Conservation (phyloP, 257 asterid species). For the Solanum chiquidenum region DNA sequence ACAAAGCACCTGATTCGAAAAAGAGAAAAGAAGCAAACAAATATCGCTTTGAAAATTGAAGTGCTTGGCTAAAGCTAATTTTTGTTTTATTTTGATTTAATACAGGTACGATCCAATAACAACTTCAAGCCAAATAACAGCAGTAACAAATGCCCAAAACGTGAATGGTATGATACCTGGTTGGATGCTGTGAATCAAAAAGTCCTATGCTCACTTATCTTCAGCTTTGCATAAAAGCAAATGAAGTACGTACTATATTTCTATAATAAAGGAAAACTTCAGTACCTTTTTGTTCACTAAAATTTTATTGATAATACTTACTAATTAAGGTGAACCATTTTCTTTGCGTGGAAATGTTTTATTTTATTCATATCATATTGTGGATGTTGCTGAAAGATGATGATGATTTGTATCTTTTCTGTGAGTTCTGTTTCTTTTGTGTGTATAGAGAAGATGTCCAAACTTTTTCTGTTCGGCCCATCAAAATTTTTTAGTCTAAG, state of each 20-base stretch:
- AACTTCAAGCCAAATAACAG: conserved; percentile 64
- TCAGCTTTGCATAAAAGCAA: not conserved
- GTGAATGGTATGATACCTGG: conserved; percentile 68
- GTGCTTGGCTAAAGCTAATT: not conserved
- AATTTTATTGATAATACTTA: not conserved
- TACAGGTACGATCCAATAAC: conserved; percentile 49
- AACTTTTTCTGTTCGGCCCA: not conserved
- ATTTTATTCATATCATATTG: not conserved
- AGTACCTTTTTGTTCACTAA: not conserved
- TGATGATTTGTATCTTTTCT: not conserved
- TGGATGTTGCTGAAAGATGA: not conserved
- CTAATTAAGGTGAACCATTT: not conserved
- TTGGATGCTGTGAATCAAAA: conserved; percentile 66
- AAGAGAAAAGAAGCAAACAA: not conserved
- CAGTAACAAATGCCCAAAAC: conserved; percentile 47
- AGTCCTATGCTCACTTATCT: not conserved
- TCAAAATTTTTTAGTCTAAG: not conserved
- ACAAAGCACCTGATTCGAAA: not conserved
- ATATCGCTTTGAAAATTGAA: not conserved
- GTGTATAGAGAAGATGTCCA: not conserved
- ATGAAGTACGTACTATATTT: not conserved
- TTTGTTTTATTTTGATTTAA: not conserved
- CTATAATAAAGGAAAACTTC: not conserved
- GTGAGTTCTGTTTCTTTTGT: not conserved
- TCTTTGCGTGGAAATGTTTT: not conserved